These are phyloP conservation scores for Corynespora cassiicola DNA, from an alignment of 2,329 filamentous ascomycete species.

Conservation along the genomic window DNA sequence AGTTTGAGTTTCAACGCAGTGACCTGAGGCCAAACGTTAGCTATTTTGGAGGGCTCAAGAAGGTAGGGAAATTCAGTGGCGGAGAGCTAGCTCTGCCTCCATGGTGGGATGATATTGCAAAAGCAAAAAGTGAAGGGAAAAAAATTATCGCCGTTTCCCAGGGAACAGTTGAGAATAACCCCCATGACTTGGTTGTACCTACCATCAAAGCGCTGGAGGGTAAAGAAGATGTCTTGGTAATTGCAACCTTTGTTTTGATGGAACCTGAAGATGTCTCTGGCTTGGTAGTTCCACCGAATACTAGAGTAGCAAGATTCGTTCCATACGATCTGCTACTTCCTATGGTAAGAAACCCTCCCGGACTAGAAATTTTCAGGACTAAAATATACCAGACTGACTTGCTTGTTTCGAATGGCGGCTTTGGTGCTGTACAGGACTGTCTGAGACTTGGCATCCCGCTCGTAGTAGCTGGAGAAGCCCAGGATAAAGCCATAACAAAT, in stretches of 20 bases:
- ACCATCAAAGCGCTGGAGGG: constrained; percentile 52
- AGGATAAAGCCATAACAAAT: constrained; percentile 50
- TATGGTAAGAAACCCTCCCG: constrained; percentile 14
- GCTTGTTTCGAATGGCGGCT: constrained; percentile 59
- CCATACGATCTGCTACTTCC: constrained; percentile 57
- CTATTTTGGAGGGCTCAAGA: constrained; percentile 50
- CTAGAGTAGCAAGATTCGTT: constrained; percentile 55
- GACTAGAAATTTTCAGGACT: neutral
- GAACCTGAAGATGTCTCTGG: constrained; percentile 29
- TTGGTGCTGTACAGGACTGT: constrained; percentile 55
- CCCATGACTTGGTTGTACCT: constrained; percentile 53
- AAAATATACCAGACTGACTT: constrained; percentile 36
- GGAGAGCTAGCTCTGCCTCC: constrained; percentile 38
- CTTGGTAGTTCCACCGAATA: constrained; percentile 48
- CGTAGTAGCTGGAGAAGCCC: constrained; percentile 52
- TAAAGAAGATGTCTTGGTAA: constrained; percentile 49
- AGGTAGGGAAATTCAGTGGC: neutral
- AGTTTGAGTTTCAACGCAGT: constrained; percentile 43
- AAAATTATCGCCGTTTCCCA: constrained; percentile 56
- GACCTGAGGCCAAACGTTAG: constrained; percentile 49
- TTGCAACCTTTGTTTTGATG: constrained; percentile 43
- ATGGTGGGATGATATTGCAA: constrained; percentile 56
- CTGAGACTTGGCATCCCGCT: constrained; percentile 56
- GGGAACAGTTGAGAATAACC: constrained; percentile 53
- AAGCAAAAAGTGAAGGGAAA: constrained; percentile 46